Conservation (phyloP, 2,329 filamentous ascomycete species). For the Colletotrichum melonis region DNA sequence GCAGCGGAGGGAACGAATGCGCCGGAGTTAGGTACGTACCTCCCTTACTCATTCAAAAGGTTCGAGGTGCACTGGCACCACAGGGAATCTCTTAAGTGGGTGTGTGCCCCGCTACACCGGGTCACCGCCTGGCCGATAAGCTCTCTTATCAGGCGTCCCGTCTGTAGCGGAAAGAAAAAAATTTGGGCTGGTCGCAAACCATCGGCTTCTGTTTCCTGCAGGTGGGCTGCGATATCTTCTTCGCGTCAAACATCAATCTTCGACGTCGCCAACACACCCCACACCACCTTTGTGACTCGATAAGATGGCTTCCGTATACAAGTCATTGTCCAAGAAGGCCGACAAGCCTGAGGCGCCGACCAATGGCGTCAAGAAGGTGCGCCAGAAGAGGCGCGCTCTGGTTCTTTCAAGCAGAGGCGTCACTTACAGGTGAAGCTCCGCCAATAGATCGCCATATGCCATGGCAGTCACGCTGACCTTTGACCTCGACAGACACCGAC, state of each 20-base stretch:
- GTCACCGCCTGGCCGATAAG: slow-evolving; percentile 20
- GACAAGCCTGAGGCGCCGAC: slow-evolving; percentile 61
- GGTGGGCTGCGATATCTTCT: background rate
- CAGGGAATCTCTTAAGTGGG: background rate
- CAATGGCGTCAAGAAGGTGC: slow-evolving; percentile 60
- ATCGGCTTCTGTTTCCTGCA: background rate
- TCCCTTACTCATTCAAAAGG: background rate
- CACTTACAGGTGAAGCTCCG: slow-evolving; percentile 75
- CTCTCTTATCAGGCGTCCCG: slow-evolving; percentile 7
- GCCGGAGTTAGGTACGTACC: background rate
- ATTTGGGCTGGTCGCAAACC: background rate
- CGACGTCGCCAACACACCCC: background rate
- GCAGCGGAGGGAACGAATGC: background rate
- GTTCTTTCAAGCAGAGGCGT: slow-evolving; percentile 94
- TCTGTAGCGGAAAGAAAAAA: background rate
- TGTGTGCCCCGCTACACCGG: background rate
- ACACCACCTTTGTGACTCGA: background rate
- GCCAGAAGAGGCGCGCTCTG: slow-evolving; percentile 80
- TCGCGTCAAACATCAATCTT: background rate
- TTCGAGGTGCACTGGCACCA: background rate
- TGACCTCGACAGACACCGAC: slow-evolving; percentile 76
- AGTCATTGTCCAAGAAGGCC: slow-evolving; percentile 74
- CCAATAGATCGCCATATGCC: background rate
- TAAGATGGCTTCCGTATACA: slow-evolving; percentile 79
- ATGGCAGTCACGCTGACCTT: slow-evolving; percentile 11